A percentile compares a stretch with the other conserved stretches of the same genome.
Conservation (phyloP, 164 flowering plant species). For the Berberis thunbergii region DNA sequence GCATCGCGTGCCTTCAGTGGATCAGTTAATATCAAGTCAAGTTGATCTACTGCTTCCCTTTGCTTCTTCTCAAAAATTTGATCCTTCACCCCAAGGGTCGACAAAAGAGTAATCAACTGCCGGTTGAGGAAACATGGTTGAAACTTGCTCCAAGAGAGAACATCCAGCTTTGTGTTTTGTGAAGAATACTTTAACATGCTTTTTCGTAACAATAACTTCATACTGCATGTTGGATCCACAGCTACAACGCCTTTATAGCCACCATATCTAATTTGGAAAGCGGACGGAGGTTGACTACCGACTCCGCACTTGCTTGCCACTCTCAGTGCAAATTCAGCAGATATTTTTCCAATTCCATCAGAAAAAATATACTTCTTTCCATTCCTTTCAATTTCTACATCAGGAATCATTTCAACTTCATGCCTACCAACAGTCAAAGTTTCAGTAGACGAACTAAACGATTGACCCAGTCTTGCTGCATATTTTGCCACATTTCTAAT, state of each 20-base stretch:
- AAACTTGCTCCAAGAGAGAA: slow-evolving; percentile 60
- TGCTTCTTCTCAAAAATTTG: slow-evolving; percentile 52
- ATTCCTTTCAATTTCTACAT: slow-evolving; percentile 21
- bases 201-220: slow-evolving; percentile 49
- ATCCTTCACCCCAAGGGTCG: slow-evolving; percentile 76
- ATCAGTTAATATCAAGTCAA: slow-evolving; percentile 47
- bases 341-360: slow-evolving; percentile 93
- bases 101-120: slow-evolving; percentile 64
- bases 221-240: slow-evolving; percentile 47
- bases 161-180: slow-evolving; percentile 48
- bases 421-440: slow-evolving; percentile 36
- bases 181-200: slow-evolving; percentile 77
- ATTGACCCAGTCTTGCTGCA: slow-evolving; percentile 92
- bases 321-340: slow-evolving; percentile 47
- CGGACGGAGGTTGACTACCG: slow-evolving; percentile 45
- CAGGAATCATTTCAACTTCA: slow-evolving; percentile 53
- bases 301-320: slow-evolving; percentile 62
- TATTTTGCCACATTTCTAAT: slow-evolving; percentile 81
- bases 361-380: slow-evolving; percentile 51
- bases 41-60: slow-evolving; percentile 39
- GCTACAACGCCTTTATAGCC: slow-evolving; percentile 95
- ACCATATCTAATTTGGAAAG: slow-evolving; percentile 74
- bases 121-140: slow-evolving; percentile 82
- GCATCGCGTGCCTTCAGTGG: slow-evolving; percentile 58
- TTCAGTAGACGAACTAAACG: slow-evolving; percentile 74